Conservation (phyloP, 225 moss, liverwort and hornwort genomes). For the Bryum argenteum region DNA sequence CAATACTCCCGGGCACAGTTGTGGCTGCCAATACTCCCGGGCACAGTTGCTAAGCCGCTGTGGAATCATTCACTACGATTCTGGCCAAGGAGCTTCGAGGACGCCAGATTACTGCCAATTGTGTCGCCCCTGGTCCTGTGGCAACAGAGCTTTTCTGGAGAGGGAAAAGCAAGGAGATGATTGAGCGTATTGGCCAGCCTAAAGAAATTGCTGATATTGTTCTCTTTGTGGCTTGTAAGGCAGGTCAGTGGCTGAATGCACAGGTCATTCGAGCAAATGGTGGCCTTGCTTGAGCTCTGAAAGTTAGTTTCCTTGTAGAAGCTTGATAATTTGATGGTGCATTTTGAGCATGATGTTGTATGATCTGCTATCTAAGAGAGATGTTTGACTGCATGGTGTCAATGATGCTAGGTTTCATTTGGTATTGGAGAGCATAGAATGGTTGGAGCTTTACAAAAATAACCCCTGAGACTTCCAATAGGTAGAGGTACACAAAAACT, state of each 20-base stretch:
- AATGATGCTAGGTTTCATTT: too few species aligned
- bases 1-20: too few species aligned
- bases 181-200: conserved; percentile 18
- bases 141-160: conserved; percentile 17
- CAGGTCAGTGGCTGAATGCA: conserved; percentile 10
- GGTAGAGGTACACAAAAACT: too few species aligned
- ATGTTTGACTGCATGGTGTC: too few species aligned
- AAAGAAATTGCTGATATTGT: conserved; percentile 10
- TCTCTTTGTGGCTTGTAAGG: conserved; percentile 5
- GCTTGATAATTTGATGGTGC: too few species aligned
- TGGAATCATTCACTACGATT: conserved; percentile 18
- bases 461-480: too few species aligned
- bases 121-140: conserved; percentile 16
- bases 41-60: conserved; percentile 18
- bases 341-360: too few species aligned
- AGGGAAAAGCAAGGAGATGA: conserved; percentile 24
- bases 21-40: conserved; percentile 4
- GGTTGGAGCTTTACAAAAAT: too few species aligned
- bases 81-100: conserved; percentile 27
- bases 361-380: too few species aligned
- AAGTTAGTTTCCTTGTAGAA: too few species aligned
- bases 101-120: conserved; percentile 24
- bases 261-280: conserved; percentile 23
- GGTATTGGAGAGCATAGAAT: too few species aligned
- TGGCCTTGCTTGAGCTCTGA: background rate